A percentile compares a stretch with the other conserved stretches of the same genome.
Evolutionary conservation across 257 asterid species (phyloP).

Genomic region (Petunia axillaris): DNA sequence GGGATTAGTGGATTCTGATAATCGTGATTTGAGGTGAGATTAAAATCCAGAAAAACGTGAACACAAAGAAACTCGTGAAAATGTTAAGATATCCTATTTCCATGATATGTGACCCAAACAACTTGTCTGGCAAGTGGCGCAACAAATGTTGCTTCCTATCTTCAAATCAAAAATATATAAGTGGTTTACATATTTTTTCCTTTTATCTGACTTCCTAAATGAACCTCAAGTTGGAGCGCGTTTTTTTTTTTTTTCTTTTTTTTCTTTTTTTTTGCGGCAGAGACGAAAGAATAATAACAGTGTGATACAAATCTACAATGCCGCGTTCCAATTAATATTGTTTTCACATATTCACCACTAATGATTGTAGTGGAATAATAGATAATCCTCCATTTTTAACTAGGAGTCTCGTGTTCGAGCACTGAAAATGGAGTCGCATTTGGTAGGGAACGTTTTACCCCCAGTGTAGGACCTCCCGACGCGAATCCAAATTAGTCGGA

Average conservation of each 20-base stretch:
- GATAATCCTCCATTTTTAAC: too few species aligned
- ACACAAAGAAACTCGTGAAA: slow-evolving; percentile 25
- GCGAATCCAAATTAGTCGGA: too few species aligned
- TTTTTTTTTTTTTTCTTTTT: background rate
- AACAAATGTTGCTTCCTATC: background rate
- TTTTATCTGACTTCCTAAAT: background rate
- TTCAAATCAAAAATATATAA: background rate
- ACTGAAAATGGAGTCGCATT: too few species aligned
- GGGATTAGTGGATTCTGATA: background rate
- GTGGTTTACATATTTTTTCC: background rate
- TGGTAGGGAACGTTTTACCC: too few species aligned
- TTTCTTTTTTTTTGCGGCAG: too few species aligned
- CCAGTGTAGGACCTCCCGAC: too few species aligned
- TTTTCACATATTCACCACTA: too few species aligned
- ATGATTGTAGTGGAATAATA: too few species aligned
- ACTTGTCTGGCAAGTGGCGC: background rate
- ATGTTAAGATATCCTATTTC: background rate
- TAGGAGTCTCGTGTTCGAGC: too few species aligned
- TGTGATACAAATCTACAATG: too few species aligned
- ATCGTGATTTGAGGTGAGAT: background rate
- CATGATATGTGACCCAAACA: slow-evolving; percentile 11
- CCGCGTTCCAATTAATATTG: too few species aligned
- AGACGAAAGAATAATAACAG: too few species aligned
- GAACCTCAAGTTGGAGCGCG: background rate
- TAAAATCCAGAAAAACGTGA: background rate